Percentiles rank a stretch among this genome's conserved stretches.
These are phyloP conservation scores for Populus hybrid DNA, from an alignment of 441 rosid species.

Conservation along the genomic window DNA sequence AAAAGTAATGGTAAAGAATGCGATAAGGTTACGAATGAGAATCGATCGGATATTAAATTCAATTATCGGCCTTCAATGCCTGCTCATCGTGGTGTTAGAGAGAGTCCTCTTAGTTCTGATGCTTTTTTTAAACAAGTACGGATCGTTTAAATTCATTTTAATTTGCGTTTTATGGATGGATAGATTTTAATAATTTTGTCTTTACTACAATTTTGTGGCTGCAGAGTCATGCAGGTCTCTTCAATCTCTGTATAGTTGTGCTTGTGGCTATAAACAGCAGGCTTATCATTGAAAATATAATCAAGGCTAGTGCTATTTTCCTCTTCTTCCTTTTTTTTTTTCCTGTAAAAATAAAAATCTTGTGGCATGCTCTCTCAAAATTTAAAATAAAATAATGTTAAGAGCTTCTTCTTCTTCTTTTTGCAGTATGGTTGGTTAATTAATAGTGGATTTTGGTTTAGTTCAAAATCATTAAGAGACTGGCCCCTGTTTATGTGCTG, in stretches of 20 bases:
- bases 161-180: background rate
- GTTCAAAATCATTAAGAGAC: conserved; percentile 81
- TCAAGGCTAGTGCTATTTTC: conserved; percentile 57
- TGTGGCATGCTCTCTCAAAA: background rate
- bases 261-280: conserved; percentile 96
- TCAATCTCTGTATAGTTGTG: conserved; percentile 94
- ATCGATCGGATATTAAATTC: conserved; percentile 34
- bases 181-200: background rate
- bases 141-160: background rate
- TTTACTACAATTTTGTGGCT: background rate
- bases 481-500: conserved; percentile 99
- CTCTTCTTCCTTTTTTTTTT: background rate
- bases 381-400: background rate
- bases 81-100: conserved; percentile 70
- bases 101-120: conserved; percentile 97
- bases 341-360: too few species aligned
- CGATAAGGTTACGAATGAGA: conserved; percentile 21
- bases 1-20: background rate
- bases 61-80: conserved; percentile 78
- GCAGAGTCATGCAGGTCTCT: conserved; percentile 99
- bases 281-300: conserved; percentile 89
- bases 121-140: conserved; percentile 84
- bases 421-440: conserved; percentile 97
- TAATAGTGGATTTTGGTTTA: conserved; percentile 87
- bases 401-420: background rate